phyloP scores from a whole-genome alignment of 331 rosid species.

The Cydonia oblonga region DNA sequence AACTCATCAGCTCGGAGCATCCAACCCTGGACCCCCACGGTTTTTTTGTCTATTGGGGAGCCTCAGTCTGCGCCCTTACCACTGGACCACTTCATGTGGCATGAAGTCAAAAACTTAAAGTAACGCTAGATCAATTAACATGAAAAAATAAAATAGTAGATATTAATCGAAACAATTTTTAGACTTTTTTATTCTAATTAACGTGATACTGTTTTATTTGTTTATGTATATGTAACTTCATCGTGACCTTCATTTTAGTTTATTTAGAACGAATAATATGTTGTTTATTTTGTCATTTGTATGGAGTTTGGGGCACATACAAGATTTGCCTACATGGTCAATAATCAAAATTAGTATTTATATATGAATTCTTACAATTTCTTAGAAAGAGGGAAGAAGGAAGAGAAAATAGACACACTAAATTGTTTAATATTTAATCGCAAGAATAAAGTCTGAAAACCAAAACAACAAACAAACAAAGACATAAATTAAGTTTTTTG shows the following conservation, averaged over 20 bases:
- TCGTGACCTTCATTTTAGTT: background rate
- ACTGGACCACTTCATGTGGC: too few species aligned
- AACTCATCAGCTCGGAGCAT: too few species aligned
- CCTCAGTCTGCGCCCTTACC: too few species aligned
- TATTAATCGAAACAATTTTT: background rate
- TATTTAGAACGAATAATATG: background rate
- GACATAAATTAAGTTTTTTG: background rate
- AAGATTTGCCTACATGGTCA: slow-evolving; percentile 2
- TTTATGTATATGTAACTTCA: background rate
- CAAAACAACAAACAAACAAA: too few species aligned
- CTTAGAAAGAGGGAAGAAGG: background rate
- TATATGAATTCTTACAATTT: background rate
- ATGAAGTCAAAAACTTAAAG: background rate
- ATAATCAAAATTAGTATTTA: background rate
- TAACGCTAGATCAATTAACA: background rate
- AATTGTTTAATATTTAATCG: too few species aligned
- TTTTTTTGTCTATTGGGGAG: too few species aligned
- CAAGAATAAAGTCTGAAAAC: too few species aligned
- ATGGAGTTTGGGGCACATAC: background rate
- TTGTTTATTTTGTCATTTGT: background rate
- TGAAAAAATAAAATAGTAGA: background rate
- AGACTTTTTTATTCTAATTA: background rate
- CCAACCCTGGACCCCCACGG: too few species aligned
- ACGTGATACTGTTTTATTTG: background rate
- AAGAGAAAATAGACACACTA: too few species aligned